phyloP scores from a whole-genome alignment of 768 basidiomycete species.

The Auricularia sp. region DNA sequence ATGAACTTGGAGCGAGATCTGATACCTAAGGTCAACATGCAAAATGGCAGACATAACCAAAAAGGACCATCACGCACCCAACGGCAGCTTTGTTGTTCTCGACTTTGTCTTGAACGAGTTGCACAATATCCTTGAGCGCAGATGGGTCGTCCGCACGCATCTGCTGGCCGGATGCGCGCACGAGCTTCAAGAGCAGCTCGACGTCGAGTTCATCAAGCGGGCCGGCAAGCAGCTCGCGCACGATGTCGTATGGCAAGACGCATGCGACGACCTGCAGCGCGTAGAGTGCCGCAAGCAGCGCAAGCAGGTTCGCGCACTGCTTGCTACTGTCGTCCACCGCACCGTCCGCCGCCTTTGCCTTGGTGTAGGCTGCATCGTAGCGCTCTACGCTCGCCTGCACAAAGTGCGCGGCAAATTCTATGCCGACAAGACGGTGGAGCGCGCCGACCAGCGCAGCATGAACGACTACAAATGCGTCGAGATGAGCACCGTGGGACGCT shows the following conservation, averaged over 20 bases:
- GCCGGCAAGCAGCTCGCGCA: constrained; percentile 56
- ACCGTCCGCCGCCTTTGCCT: too few species aligned
- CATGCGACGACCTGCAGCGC: constrained; percentile 92
- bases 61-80: constrained; percentile 32
- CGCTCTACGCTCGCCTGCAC: constrained; percentile 55
- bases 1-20: constrained; percentile 92
- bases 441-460: constrained; percentile 78
- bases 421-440: constrained; percentile 68
- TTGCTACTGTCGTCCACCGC: constrained; percentile 44
- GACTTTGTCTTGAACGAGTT: constrained; percentile 66
- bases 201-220: constrained; percentile 69
- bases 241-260: constrained; percentile 80
- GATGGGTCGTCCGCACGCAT: constrained; percentile 86
- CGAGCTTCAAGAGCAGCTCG: constrained; percentile 76
- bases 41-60: not conserved
- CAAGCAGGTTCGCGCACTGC: constrained; percentile 79
- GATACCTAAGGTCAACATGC: not conserved
- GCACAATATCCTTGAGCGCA: constrained; percentile 84
- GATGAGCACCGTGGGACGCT: constrained; percentile 63
- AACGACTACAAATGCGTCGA: constrained; percentile 84
- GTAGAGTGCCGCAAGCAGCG: constrained; percentile 85
- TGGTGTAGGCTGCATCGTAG: constrained; percentile 5
- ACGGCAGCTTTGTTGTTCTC: constrained; percentile 32
- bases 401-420: constrained; percentile 85
- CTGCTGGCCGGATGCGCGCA: constrained; percentile 74